These are phyloP conservation scores for Fusarium sp. DNA, from an alignment of 2,329 filamentous ascomycete genomes.

Conservation along the genomic window DNA sequence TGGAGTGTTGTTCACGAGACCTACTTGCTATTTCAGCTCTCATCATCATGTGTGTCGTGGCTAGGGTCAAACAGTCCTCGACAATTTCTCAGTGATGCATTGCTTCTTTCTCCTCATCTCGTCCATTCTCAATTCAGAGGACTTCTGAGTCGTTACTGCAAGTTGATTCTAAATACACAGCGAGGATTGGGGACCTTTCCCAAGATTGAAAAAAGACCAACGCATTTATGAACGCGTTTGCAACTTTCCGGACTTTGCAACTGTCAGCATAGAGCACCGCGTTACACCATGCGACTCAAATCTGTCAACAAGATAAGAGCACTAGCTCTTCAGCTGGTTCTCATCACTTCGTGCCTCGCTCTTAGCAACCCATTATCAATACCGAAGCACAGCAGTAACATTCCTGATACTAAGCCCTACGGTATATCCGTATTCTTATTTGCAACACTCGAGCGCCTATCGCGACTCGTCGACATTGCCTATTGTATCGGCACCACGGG, in stretches of 20 bases:
- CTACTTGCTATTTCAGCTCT: neutral
- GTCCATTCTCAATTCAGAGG: neutral
- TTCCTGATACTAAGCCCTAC: constrained; percentile 50
- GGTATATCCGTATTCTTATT: constrained; percentile 65
- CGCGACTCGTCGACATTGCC: constrained; percentile 91
- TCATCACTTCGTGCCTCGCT: constrained; percentile 22
- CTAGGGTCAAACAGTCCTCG: neutral
- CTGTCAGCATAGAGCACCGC: neutral
- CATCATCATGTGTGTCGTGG: neutral
- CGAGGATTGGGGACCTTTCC: neutral
- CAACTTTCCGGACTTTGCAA: neutral
- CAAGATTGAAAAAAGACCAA: neutral
- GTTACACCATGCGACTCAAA: constrained; percentile 19
- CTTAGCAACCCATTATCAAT: constrained; percentile 12
- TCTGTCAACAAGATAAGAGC: neutral
- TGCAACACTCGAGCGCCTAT: constrained; percentile 82
- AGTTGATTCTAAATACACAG: neutral
- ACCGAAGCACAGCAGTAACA: constrained; percentile 3
- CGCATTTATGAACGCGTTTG: neutral
- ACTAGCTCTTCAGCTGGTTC: constrained; percentile 31
- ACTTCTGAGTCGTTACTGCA: neutral
- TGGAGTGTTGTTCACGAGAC: constrained; percentile 35
- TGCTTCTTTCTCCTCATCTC: neutral
- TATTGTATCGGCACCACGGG: constrained; percentile 92
- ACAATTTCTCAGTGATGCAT: constrained; percentile 8